phyloP scores from a whole-genome alignment of 192 early-diverging fungal genomes.

The Podochytrium sp. region DNA sequence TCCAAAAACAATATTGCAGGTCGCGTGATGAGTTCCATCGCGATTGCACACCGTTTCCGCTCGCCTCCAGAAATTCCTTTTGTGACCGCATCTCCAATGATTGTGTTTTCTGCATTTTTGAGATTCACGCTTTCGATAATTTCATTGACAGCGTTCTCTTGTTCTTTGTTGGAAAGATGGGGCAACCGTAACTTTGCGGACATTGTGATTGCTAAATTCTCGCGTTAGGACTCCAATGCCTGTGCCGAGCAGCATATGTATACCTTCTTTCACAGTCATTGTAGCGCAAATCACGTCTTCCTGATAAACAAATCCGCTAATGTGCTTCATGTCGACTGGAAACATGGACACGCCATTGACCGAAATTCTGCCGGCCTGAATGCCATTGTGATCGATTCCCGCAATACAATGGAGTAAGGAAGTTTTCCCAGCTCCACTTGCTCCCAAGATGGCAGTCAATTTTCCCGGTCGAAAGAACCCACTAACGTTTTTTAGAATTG shows the following conservation, averaged over 20 bases:
- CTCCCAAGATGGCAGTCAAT: conserved; percentile 83
- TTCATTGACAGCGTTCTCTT: conserved; percentile 38
- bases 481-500: conserved; percentile 17
- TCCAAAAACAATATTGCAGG: conserved; percentile 69
- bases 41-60: conserved; percentile 73
- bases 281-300: conserved; percentile 65
- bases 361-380: conserved; percentile 50
- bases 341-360: conserved; percentile 58
- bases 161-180: conserved; percentile 33
- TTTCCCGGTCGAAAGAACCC: conserved; percentile 61
- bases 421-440: conserved; percentile 77
- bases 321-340: conserved; percentile 51
- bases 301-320: conserved; percentile 58
- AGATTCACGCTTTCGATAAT: conserved; percentile 62
- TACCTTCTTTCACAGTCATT: conserved; percentile 72
- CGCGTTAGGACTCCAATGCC: background rate
- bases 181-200: conserved; percentile 61
- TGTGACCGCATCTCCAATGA: conserved; percentile 58
- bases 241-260: background rate
- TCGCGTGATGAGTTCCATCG: conserved; percentile 66
- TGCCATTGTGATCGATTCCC: conserved; percentile 47
- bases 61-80: conserved; percentile 77
- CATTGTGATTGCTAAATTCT: conserved; percentile 61
- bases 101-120: conserved; percentile 68
- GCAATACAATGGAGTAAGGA: conserved; percentile 41